Evolutionary conservation across 2,329 filamentous ascomycete species (phyloP).

Genomic region (Fusarium sp.): DNA sequence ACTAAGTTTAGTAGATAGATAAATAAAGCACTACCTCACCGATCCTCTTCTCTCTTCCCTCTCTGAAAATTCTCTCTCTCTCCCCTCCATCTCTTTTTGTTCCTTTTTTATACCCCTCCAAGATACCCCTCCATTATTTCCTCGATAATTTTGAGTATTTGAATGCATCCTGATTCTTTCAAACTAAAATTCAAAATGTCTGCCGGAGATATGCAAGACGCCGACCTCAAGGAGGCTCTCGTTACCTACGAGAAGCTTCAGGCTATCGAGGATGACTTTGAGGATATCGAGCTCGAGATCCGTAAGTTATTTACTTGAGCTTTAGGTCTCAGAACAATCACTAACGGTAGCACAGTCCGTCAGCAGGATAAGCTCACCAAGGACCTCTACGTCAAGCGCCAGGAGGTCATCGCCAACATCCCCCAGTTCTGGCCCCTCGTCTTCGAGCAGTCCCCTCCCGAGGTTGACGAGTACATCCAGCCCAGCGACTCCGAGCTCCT

Average conservation of each 20-base stretch:
- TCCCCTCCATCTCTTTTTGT: constrained; percentile 9
- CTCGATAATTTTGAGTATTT: constrained; percentile 27
- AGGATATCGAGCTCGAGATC: constrained; percentile 84
- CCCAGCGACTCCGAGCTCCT: constrained; percentile 83
- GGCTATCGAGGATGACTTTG: constrained; percentile 85
- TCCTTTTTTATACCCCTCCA: neutral
- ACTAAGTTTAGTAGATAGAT: constrained; percentile 15
- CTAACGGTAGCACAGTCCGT: constrained; percentile 69
- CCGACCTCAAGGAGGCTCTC: constrained; percentile 49
- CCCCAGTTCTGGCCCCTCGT: constrained; percentile 96
- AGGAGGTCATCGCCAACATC: constrained; percentile 77
- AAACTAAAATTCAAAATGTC: constrained; percentile 51
- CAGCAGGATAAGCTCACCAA: constrained; percentile 76
- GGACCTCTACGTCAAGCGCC: constrained; percentile 82
- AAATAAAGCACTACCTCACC: constrained; percentile 34
- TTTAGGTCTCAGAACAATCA: neutral
- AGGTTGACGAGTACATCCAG: constrained; percentile 90
- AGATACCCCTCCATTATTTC: constrained; percentile 31
- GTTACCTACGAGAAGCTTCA: constrained; percentile 82
- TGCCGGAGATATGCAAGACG: constrained; percentile 55
- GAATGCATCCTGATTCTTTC: constrained; percentile 29
- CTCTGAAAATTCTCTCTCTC: too few species aligned
- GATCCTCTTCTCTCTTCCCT: constrained; percentile 5
- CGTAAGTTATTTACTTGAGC: constrained; percentile 66
- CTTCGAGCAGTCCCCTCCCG: constrained; percentile 85